Evolutionary conservation across 129 eudicot genomes (phyloP).

Genomic region (Flaveria linearis): DNA sequence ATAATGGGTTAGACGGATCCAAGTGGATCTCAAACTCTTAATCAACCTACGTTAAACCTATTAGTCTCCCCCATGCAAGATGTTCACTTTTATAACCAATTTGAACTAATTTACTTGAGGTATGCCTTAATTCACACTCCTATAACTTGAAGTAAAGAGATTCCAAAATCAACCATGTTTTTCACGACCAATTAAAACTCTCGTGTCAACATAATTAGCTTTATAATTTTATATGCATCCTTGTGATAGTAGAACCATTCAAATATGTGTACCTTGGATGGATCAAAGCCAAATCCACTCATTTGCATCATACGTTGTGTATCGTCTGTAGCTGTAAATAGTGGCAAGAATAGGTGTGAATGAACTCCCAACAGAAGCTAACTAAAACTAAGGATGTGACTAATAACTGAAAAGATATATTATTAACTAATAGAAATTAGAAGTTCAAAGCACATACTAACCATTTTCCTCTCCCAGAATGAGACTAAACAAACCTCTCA

Average conservation of each 20-base stretch:
- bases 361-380: too few species aligned
- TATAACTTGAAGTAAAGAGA: too few species aligned
- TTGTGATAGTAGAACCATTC: not conserved
- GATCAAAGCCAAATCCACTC: constrained; percentile 95
- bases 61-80: not conserved
- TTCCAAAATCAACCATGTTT: too few species aligned
- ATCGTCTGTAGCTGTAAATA: constrained; percentile 75
- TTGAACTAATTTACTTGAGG: not conserved
- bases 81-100: not conserved
- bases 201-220: too few species aligned
- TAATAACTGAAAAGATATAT: not conserved
- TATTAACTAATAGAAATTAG: constrained; percentile 4
- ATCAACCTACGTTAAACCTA: not conserved
- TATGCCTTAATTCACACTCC: too few species aligned
- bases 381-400: not conserved
- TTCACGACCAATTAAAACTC: too few species aligned
- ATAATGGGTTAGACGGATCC: too few species aligned
- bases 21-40: not conserved
- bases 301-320: constrained; percentile 98
- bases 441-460: constrained; percentile 35
- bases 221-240: too few species aligned
- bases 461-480: constrained; percentile 98
- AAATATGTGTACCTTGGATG: constrained; percentile 62
- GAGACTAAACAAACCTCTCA: constrained; percentile 95
- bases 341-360: not conserved